Conservation (phyloP, 768 basidiomycete genomes). For the Kwoniella dejecticola region DNA sequence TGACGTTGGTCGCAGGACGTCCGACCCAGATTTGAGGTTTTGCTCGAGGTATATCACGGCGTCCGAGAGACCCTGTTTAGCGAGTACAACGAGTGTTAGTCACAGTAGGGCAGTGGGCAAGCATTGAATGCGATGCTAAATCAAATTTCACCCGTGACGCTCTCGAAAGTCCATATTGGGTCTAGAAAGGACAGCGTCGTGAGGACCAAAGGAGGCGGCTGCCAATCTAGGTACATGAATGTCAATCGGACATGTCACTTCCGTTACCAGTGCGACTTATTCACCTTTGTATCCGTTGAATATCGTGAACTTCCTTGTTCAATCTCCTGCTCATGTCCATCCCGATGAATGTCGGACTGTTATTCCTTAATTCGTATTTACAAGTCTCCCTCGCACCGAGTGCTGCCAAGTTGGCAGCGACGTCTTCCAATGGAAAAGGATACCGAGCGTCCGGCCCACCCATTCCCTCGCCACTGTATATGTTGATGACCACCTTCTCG, state of each 20-base stretch:
- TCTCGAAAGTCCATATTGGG: too few relatives aligned
- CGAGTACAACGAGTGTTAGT: conserved; percentile 27
- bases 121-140: too few relatives aligned
- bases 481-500: background rate
- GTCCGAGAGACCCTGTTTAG: conserved; percentile 39
- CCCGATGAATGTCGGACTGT: conserved; percentile 4
- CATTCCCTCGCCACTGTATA: background rate
- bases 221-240: too few relatives aligned
- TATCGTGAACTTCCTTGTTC: conserved; percentile 5
- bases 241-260: too few relatives aligned
- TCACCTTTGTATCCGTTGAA: conserved; percentile 15
- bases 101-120: too few relatives aligned
- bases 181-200: too few relatives aligned
- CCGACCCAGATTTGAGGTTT: conserved; percentile 27
- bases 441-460: background rate
- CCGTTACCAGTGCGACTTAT: background rate
- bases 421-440: conserved; percentile 11
- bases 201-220: too few relatives aligned
- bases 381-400: background rate
- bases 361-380: conserved; percentile 13
- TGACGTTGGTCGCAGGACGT: conserved; percentile 34
- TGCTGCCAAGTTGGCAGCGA: conserved; percentile 13
- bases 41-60: conserved; percentile 47
- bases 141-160: too few relatives aligned
- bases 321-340: conserved; percentile 12